A percentile compares a stretch with the other conserved stretches of the same genome.
Evolutionary conservation across 352 stramenopile species (phyloP).

Genomic region (Globisporangium orthogonon): DNA sequence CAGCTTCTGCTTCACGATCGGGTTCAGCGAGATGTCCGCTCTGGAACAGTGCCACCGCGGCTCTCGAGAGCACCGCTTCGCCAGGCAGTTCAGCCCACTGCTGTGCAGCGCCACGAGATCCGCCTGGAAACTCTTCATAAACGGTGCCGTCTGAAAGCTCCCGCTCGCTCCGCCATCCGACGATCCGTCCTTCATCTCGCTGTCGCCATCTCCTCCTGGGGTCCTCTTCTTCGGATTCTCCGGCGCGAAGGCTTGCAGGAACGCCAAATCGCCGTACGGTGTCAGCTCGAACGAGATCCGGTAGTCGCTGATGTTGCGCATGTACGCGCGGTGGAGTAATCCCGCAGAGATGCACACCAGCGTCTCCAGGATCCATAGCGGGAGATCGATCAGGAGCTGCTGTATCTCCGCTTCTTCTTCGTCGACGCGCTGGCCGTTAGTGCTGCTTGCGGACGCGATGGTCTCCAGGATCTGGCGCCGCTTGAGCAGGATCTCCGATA

Average conservation of each 20-base stretch:
- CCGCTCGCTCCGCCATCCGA: constrained; percentile 2
- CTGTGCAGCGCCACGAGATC: constrained; percentile 59
- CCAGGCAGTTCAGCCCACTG: constrained; percentile 39
- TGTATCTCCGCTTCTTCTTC: constrained; percentile 13
- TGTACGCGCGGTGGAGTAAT: constrained; percentile 61
- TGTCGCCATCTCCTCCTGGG: constrained; percentile 9
- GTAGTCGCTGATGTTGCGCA: constrained; percentile 72
- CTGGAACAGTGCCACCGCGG: constrained; percentile 72
- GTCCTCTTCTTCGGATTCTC: constrained; percentile 26
- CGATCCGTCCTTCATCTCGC: constrained; percentile 14
- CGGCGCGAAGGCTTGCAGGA: constrained; percentile 64
- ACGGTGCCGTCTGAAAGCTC: constrained; percentile 32
- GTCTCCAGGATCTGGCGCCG: constrained; percentile 25
- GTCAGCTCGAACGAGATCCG: constrained; percentile 77
- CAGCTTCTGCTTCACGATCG: constrained; percentile 62
- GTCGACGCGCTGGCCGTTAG: constrained; percentile 7
- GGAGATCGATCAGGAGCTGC: constrained; percentile 42
- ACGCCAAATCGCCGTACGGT: constrained; percentile 73
- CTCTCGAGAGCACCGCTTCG: constrained; percentile 58
- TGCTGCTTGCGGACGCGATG: neutral
- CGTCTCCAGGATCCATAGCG: constrained; percentile 63
- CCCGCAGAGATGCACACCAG: constrained; percentile 61
- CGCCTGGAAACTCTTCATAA: constrained; percentile 47
- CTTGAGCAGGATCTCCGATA: constrained; percentile 38
- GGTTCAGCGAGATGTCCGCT: constrained; percentile 65